Percentiles rank a stretch among this genome's conserved stretches.
phyloP scores from a whole-genome alignment of 768 basidiomycete genomes.

The Clitopilus passeckerianus region DNA sequence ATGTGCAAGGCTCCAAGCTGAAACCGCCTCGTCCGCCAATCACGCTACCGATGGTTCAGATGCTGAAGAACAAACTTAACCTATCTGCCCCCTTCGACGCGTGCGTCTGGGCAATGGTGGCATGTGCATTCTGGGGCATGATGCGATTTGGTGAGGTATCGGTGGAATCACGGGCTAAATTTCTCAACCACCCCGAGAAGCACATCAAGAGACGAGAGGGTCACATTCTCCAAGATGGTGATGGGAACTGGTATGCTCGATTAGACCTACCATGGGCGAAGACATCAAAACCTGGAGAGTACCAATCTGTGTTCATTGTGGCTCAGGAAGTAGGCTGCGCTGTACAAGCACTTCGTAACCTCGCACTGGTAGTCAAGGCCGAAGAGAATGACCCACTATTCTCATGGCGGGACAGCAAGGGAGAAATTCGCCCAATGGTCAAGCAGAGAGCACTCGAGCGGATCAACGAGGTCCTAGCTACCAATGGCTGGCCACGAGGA shows the following conservation, averaged over 20 bases:
- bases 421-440: slow-evolving; percentile 23
- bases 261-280: slow-evolving; percentile 30
- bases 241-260: slow-evolving; percentile 19
- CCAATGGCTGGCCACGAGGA: slow-evolving; percentile 16
- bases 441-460: slow-evolving; percentile 16
- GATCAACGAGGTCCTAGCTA: slow-evolving; percentile 23
- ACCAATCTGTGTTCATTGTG: slow-evolving; percentile 22
- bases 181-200: slow-evolving; percentile 11
- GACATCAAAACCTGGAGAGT: slow-evolving; percentile 25
- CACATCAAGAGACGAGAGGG: slow-evolving; percentile 20
- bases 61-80: slow-evolving; percentile 1
- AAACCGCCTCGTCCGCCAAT: slow-evolving; percentile 3
- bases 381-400: slow-evolving; percentile 23
- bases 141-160: slow-evolving; percentile 33
- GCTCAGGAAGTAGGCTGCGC: slow-evolving; percentile 20
- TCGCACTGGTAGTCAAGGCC: slow-evolving; percentile 20
- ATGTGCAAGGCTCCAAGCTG: slow-evolving; percentile 3
- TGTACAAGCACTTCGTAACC: slow-evolving; percentile 23
- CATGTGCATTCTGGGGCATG: slow-evolving; percentile 33
- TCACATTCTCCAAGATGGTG: slow-evolving; percentile 14
- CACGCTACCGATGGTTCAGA: slow-evolving; percentile 4
- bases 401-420: slow-evolving; percentile 24
- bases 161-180: slow-evolving; percentile 9
- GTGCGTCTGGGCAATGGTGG: slow-evolving; percentile 29
- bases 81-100: slow-evolving; percentile 27